Evolutionary conservation across 2,329 filamentous ascomycete genomes (phyloP).

Genomic region (Monosporascus sp.): DNA sequence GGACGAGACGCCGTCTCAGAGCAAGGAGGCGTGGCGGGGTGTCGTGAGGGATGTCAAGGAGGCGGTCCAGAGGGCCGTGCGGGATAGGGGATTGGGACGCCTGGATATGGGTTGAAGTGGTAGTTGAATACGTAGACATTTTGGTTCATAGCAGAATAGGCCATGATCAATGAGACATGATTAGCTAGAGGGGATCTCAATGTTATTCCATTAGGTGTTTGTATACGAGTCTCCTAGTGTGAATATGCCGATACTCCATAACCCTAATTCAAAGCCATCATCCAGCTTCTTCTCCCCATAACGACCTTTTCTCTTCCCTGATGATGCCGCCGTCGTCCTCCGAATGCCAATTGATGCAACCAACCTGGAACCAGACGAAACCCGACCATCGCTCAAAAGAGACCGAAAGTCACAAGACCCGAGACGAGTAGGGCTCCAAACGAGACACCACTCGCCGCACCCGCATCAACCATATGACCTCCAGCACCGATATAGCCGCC

Average conservation of each 20-base stretch:
- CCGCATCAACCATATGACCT: background rate
- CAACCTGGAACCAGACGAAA: background rate
- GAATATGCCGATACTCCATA: background rate
- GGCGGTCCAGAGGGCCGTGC: slow-evolving; percentile 50
- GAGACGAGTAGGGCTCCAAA: background rate
- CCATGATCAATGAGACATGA: too few relatives aligned
- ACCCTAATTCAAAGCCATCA: background rate
- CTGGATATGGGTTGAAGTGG: slow-evolving; percentile 41
- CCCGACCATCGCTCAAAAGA: background rate
- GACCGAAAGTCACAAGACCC: background rate
- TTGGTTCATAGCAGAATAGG: too few relatives aligned
- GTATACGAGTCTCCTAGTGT: background rate
- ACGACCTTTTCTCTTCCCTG: background rate
- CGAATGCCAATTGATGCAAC: background rate
- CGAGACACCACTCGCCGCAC: background rate
- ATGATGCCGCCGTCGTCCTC: background rate
- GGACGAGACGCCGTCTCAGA: slow-evolving; percentile 16
- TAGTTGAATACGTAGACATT: background rate
- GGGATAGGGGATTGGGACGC: slow-evolving; percentile 48
- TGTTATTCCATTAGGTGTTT: background rate
- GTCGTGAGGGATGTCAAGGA: slow-evolving; percentile 39
- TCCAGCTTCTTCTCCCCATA: background rate
- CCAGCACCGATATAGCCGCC: background rate
- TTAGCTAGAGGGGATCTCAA: too few relatives aligned
- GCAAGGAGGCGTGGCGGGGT: slow-evolving; percentile 40